Evolutionary conservation across 1,284 basidiomycete genomes (phyloP).

Genomic region (Irpex sp.): DNA sequence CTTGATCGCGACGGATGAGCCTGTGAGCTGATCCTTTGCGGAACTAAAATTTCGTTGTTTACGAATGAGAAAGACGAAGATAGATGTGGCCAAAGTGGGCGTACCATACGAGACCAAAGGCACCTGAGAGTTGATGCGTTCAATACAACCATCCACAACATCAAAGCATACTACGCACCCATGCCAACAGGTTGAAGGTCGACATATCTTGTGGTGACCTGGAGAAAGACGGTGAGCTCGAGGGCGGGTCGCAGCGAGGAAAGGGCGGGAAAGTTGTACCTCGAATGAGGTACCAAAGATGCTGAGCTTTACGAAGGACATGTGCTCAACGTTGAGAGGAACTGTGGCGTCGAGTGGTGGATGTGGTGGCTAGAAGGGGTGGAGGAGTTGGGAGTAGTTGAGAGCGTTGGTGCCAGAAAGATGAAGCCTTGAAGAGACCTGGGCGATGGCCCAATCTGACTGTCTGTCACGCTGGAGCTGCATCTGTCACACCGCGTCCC

Average conservation of each 20-base stretch:
- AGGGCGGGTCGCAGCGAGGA: not conserved
- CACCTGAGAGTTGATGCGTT: slow-evolving; percentile 47
- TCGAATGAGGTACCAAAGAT: slow-evolving; percentile 97
- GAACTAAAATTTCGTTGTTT: slow-evolving; percentile 52
- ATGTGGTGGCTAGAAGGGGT: slow-evolving; percentile 4
- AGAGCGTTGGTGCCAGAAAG: slow-evolving; percentile 3
- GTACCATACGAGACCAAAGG: slow-evolving; percentile 94
- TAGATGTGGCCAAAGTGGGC: slow-evolving; percentile 23
- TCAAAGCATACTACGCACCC: slow-evolving; percentile 57
- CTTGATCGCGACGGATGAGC: slow-evolving; percentile 81
- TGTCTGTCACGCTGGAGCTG: not conserved
- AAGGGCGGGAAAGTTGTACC: slow-evolving; percentile 38
- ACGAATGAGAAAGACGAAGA: not conserved
- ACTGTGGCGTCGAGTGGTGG: not conserved
- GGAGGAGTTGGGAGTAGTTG: not conserved
- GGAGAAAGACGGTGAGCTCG: slow-evolving; percentile 21
- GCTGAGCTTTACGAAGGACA: slow-evolving; percentile 96
- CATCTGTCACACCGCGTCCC: not conserved
- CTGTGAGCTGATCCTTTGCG: slow-evolving; percentile 96
- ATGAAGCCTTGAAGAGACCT: not conserved
- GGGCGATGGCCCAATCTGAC: not conserved
- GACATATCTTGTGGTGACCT: slow-evolving; percentile 98
- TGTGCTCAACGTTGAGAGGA: slow-evolving; percentile 24
- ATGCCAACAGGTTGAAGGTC: slow-evolving; percentile 99
- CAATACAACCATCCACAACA: slow-evolving; percentile 17